A percentile compares a stretch with the other conserved stretches of the same genome.
phyloP scores from a whole-genome alignment of 2,329 filamentous ascomycete genomes.

The Sclerotiophoma versabilis region DNA sequence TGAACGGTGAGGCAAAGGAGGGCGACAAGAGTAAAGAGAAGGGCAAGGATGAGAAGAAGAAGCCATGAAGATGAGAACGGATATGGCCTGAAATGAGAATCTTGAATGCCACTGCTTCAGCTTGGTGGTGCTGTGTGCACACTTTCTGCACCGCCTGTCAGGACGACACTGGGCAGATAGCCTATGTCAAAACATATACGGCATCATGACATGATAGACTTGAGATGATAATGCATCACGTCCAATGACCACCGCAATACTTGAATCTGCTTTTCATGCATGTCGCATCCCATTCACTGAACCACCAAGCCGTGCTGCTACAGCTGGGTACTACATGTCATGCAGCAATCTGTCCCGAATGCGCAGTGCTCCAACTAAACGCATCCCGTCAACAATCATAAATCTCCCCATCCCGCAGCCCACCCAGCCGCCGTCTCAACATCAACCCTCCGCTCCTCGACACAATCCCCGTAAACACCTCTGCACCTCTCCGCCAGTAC shows the following conservation, averaged over 20 bases:
- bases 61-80: not conserved
- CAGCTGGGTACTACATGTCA: constrained; percentile 28
- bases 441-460: constrained; percentile 62
- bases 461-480: constrained; percentile 62
- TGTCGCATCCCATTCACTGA: not conserved
- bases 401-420: constrained; percentile 52
- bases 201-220: constrained; percentile 39
- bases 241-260: not conserved
- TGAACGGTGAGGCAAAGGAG: constrained; percentile 54
- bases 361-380: not conserved
- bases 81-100: not conserved
- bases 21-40: constrained; percentile 64
- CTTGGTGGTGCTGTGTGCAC: not conserved
- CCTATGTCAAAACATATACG: constrained; percentile 5
- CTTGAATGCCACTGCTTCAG: not conserved
- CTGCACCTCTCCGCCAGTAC: constrained; percentile 73
- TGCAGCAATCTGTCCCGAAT: constrained; percentile 15
- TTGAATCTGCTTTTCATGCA: not conserved
- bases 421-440: constrained; percentile 77
- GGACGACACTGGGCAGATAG: not conserved
- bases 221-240: constrained; percentile 27
- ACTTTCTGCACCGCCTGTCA: not conserved
- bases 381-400: not conserved
- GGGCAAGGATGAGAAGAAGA: constrained; percentile 65
- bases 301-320: constrained; percentile 26